Evolutionary conservation across 176 grass and related monocot species (phyloP).

Genomic region (Pontederia paniculata): DNA sequence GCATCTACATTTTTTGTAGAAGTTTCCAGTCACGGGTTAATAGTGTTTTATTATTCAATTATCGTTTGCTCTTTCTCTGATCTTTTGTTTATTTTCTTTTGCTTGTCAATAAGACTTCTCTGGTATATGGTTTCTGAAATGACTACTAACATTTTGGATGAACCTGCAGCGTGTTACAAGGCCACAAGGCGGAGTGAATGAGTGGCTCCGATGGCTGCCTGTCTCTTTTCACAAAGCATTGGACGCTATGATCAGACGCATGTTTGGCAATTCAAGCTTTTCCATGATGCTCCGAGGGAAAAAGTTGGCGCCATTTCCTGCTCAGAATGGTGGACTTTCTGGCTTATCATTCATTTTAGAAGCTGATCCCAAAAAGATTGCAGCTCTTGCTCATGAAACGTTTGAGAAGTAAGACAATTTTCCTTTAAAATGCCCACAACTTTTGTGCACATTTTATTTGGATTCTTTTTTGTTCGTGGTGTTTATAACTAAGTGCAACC

Average conservation of each 20-base stretch:
- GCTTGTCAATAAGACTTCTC: neutral
- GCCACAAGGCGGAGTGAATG: slow-evolving; percentile 72
- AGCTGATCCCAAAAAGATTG: slow-evolving; percentile 66
- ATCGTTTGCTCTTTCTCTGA: too few relatives aligned
- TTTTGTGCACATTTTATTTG: too few relatives aligned
- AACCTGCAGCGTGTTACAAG: slow-evolving; percentile 61
- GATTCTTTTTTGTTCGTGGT: too few relatives aligned
- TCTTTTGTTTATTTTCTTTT: neutral
- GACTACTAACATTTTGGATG: neutral
- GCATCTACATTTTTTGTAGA: too few relatives aligned
- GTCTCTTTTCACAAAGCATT: slow-evolving; percentile 60
- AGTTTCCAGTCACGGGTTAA: too few relatives aligned
- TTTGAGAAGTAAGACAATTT: slow-evolving; percentile 64
- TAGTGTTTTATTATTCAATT: too few relatives aligned
- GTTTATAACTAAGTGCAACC: too few relatives aligned
- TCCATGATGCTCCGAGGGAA: slow-evolving; percentile 37
- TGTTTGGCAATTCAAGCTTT: slow-evolving; percentile 61
- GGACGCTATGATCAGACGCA: slow-evolving; percentile 46
- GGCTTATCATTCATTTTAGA: slow-evolving; percentile 67
- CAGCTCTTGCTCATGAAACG: slow-evolving; percentile 39
- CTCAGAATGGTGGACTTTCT: slow-evolving; percentile 21
- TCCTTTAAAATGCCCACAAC: too few relatives aligned
- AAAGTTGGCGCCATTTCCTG: slow-evolving; percentile 27
- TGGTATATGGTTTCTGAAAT: neutral
- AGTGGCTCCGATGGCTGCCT: slow-evolving; percentile 65